phyloP scores from a whole-genome alignment of 139 green algal species.

The Zygnema circumcarinatum region DNA sequence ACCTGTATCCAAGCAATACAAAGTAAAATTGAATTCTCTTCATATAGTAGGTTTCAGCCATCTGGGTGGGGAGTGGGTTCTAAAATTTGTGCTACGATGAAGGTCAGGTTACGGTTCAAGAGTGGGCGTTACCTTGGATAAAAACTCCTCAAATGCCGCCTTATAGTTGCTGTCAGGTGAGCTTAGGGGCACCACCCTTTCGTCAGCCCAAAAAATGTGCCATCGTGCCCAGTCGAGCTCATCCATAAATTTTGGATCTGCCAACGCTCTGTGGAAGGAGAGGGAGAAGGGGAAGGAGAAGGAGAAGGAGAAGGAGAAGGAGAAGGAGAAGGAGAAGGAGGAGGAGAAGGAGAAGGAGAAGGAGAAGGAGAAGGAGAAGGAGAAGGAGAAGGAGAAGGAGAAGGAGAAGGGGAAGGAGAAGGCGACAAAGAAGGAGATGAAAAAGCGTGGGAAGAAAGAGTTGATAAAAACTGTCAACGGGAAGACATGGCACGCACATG shows the following conservation, averaged over 20 bases:
- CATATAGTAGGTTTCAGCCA: too few species aligned
- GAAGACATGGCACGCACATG: background rate
- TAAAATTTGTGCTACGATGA: too few species aligned
- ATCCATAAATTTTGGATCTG: conserved; percentile 25
- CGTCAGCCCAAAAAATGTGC: conserved; percentile 65
- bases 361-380: too few species aligned
- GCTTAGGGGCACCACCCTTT: conserved; percentile 42
- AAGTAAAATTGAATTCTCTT: too few species aligned
- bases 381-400: too few species aligned
- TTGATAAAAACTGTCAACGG: background rate
- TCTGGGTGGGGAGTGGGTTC: too few species aligned
- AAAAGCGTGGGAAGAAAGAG: background rate
- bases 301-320: too few species aligned
- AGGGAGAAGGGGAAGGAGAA: too few species aligned
- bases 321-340: too few species aligned
- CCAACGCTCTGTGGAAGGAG: conserved; percentile 18
- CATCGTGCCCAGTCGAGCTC: conserved; percentile 56
- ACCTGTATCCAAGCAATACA: conserved; percentile 43
- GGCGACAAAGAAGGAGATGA: background rate
- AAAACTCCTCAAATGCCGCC: conserved; percentile 42
- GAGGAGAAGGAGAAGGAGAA: too few species aligned
- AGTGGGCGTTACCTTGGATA: conserved; percentile 48
- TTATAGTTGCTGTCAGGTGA: conserved; percentile 63
- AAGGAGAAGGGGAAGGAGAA: background rate
- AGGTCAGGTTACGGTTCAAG: too few species aligned